These are phyloP conservation scores for Leccinum fallax DNA, from an alignment of 1,284 basidiomycete genomes.

Conservation along the genomic window DNA sequence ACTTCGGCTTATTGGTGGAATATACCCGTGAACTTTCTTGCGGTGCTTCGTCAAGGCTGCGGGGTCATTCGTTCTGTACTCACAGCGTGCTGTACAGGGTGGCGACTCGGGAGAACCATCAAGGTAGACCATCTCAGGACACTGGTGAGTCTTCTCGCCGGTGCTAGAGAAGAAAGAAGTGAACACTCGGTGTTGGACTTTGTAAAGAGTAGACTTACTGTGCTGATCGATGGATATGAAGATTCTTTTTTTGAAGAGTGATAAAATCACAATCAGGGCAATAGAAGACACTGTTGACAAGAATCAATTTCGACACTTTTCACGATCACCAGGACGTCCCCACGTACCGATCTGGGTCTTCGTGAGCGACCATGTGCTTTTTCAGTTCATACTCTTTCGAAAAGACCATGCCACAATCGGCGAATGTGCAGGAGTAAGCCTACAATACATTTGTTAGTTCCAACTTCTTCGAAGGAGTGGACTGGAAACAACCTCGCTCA, in stretches of 20 bases:
- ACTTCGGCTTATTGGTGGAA: conserved; percentile 16
- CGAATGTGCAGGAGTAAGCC: conserved; percentile 21
- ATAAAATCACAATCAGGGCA: conserved; percentile 27
- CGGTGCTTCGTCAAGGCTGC: conserved; percentile 33
- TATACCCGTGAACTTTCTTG: conserved; percentile 26
- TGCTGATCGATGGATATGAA: conserved; percentile 22
- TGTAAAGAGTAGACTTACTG: conserved; percentile 18
- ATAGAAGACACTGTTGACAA: conserved; percentile 16
- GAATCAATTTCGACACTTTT: neutral
- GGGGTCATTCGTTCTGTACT: conserved; percentile 31
- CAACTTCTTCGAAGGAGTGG: too few species aligned
- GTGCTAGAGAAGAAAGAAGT: conserved; percentile 17
- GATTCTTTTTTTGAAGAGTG: conserved; percentile 28
- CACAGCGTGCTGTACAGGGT: conserved; percentile 9
- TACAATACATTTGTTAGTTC: conserved; percentile 9
- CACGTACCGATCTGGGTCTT: conserved; percentile 17
- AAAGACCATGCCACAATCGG: conserved; percentile 20
- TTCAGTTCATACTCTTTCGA: conserved; percentile 22
- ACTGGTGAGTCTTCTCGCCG: conserved; percentile 25
- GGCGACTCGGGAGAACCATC: neutral
- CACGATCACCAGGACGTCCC: neutral
- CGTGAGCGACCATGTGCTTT: conserved; percentile 26
- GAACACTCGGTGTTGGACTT: neutral
- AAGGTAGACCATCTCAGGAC: conserved; percentile 19
- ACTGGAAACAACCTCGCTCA: conserved; percentile 14